Evolutionary conservation across 129 eudicot species (phyloP).

Genomic region (Artemisia annua): DNA sequence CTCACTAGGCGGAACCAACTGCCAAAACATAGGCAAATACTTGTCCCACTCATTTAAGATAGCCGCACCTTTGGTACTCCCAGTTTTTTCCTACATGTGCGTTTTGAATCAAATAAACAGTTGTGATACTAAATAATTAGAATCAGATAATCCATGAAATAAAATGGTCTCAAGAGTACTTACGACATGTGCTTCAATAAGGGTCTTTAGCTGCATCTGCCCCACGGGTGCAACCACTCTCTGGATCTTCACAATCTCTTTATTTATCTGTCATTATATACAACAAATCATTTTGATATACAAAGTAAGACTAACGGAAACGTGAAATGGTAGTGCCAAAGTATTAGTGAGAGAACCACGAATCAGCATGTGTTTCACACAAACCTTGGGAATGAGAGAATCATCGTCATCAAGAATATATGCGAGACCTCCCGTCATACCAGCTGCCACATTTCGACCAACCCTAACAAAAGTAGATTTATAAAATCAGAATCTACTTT

Average conservation of each 20-base stretch:
- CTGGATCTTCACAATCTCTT: constrained; percentile 97
- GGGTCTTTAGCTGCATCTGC: constrained; percentile 96
- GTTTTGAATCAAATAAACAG: neutral
- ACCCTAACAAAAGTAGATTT: constrained; percentile 47
- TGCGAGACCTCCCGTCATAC: constrained; percentile 99
- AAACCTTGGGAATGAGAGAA: constrained; percentile 92
- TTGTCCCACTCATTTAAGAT: constrained; percentile 96
- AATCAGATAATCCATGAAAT: neutral
- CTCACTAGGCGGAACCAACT: constrained; percentile 97
- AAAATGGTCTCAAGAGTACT: constrained; percentile 33
- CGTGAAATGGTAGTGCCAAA: neutral
- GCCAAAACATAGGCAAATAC: constrained; percentile 95
- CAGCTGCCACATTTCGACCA: constrained; percentile 98
- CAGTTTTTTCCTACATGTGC: constrained; percentile 80
- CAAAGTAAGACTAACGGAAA: constrained; percentile 1
- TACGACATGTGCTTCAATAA: constrained; percentile 92
- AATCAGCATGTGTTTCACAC: neutral
- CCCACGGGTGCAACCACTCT: constrained; percentile 99
- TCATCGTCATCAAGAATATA: constrained; percentile 96
- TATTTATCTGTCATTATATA: constrained; percentile 60
- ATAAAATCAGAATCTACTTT: neutral
- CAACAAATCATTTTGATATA: neutral
- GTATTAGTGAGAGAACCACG: neutral
- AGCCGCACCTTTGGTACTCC: constrained; percentile 75
- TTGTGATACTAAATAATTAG: neutral